phyloP scores from a whole-genome alignment of 208 protist genomes.

The Novymonas esmeraldas region DNA sequence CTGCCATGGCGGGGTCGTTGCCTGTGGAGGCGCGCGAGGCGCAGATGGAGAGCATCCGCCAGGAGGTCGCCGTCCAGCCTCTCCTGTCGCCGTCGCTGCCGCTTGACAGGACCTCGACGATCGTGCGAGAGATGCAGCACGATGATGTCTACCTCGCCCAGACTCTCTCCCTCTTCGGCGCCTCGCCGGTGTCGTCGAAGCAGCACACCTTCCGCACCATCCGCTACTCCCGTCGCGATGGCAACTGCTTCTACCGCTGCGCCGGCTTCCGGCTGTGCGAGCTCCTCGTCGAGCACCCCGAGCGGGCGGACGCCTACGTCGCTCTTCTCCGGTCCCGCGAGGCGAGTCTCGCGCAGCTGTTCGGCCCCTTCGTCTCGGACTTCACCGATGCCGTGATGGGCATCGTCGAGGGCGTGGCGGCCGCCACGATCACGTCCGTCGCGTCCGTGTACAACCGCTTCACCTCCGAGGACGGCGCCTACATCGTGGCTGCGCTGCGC shows the following conservation, averaged over 20 bases:
- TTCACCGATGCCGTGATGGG: slow-evolving; percentile 65
- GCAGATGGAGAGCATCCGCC: slow-evolving; percentile 69
- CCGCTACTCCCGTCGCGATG: slow-evolving; percentile 75
- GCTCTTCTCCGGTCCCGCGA: slow-evolving; percentile 24
- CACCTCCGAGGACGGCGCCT: slow-evolving; percentile 43
- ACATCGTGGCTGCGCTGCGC: slow-evolving; percentile 72
- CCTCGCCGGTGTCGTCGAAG: slow-evolving; percentile 7
- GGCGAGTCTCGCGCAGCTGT: slow-evolving; percentile 36
- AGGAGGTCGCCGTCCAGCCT: slow-evolving; percentile 49
- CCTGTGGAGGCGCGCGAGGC: slow-evolving; percentile 19
- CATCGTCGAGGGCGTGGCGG: slow-evolving; percentile 30
- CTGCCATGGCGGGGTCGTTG: neutral
- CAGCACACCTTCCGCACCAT: slow-evolving; percentile 36
- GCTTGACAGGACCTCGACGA: slow-evolving; percentile 29
- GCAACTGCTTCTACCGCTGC: slow-evolving; percentile 90
- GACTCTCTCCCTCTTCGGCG: slow-evolving; percentile 47
- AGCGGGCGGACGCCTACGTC: slow-evolving; percentile 25
- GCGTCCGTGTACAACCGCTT: slow-evolving; percentile 29
- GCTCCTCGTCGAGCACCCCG: slow-evolving; percentile 24
- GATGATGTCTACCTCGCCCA: slow-evolving; percentile 47
- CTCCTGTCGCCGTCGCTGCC: slow-evolving; percentile 43
- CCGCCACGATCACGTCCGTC: slow-evolving; percentile 24
- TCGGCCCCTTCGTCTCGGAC: slow-evolving; percentile 75
- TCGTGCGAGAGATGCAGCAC: slow-evolving; percentile 48
- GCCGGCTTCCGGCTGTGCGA: slow-evolving; percentile 65